Base-by-base conservation (phyloP, 1,139 yeast species). In the Geotrichum candidum region DNA sequence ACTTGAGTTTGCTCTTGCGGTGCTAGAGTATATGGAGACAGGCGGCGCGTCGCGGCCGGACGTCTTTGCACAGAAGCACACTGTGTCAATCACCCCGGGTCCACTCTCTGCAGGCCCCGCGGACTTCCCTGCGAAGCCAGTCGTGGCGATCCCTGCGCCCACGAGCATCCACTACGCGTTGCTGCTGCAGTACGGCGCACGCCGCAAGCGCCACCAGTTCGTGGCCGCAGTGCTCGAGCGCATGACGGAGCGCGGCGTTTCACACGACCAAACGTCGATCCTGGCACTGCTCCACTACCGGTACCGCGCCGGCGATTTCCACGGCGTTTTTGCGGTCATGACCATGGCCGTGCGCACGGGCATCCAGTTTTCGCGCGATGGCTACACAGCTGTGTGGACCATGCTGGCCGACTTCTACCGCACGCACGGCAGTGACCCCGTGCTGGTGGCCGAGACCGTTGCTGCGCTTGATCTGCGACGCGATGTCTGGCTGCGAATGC, bases 121-220 rank as follows among this genome's bases (percentile, higher is more conserved):
- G 33, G 29, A 35, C 23, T 52, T 15, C 18, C 11, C 27, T 7
- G 11, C 27, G 13, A 35, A 57, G n/a, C 57, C 58, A 1, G 52
- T 56, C 31, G 22, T 58, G 23, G 31, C 50, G 5, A 56, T 61
- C 29, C 70, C 70, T 1, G 18, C 61, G 6, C 69, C 70, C 0
- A 63, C 60, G 27, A 59, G 66, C 15, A 60, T 63, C 3, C 65
- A 67, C 15, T 70, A 70, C 54, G 68, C 72, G 2, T 54, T 67
- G 13, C 67, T 72, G 53, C 62, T 72, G 18, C 68, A 68, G 56
- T 62, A 71, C 54, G 71, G 68, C 4, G 69, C 71, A 1, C 61
- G 69, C 22, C 57, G 66, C 45, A 63, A 65, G 35, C 65, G 66
- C 48, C 64, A 61, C 27, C 62, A 56, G 18, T 54, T 67, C 50